These are phyloP conservation scores for Hebeloma cylindrosporum DNA, from an alignment of 768 basidiomycete species.

Conservation along the genomic window DNA sequence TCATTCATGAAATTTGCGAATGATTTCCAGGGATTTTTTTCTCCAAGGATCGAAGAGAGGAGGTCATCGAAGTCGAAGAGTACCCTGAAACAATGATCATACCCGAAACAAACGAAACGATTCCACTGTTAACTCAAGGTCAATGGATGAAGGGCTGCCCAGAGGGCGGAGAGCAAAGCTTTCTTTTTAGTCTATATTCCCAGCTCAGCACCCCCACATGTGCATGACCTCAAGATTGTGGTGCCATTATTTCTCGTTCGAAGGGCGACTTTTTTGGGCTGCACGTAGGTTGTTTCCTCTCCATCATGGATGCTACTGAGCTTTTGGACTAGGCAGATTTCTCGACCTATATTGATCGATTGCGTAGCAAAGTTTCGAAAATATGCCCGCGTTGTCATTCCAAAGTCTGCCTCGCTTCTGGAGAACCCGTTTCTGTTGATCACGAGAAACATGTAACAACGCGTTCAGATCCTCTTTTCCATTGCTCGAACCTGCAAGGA, in stretches of 20 bases:
- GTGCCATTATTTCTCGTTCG: constrained; percentile 54
- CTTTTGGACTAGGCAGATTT: constrained; percentile 61
- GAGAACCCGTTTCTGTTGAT: constrained; percentile 54
- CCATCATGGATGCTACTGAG: constrained; percentile 15
- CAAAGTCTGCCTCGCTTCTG: constrained; percentile 74
- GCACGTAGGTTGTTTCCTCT: constrained; percentile 53
- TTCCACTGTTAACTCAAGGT: constrained; percentile 79
- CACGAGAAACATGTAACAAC: constrained; percentile 41
- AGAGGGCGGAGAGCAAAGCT: constrained; percentile 87
- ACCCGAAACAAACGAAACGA: constrained; percentile 40
- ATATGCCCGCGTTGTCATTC: constrained; percentile 62
- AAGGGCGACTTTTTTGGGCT: constrained; percentile 83
- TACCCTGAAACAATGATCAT: constrained; percentile 56
- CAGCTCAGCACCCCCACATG: constrained; percentile 64
- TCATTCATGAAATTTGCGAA: constrained; percentile 6
- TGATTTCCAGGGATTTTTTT: constrained; percentile 79
- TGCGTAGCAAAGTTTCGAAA: constrained; percentile 56
- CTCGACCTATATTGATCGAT: constrained; percentile 61
- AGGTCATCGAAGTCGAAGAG: constrained; percentile 91
- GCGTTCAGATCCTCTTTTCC: constrained; percentile 67
- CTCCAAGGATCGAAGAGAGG: constrained; percentile 90
- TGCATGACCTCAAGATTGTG: constrained; percentile 76
- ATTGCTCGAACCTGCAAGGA: constrained; percentile 89
- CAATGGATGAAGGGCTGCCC: constrained; percentile 99
- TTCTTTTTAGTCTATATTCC: constrained; percentile 82